Conservation (phyloP, 257 asterid species). For the Solanum medicagineum region DNA sequence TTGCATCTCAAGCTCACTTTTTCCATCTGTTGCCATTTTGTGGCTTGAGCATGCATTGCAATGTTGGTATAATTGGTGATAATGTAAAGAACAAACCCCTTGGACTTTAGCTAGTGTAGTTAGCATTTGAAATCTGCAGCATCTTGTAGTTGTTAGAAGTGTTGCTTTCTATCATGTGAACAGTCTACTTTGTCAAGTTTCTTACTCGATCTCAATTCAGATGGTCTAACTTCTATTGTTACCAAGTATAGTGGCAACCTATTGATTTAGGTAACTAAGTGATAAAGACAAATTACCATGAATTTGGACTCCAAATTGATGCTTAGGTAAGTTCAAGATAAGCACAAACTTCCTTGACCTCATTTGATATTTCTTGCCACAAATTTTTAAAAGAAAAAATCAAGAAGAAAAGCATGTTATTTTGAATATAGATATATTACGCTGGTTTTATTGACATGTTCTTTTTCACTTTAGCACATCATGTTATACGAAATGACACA, state of each 20-base stretch:
- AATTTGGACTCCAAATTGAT: not conserved
- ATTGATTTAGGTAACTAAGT: not conserved
- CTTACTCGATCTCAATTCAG: not conserved
- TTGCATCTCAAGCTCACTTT: not conserved
- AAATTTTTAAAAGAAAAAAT: not conserved
- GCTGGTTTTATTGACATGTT: not conserved
- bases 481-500: not conserved
- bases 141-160: not conserved
- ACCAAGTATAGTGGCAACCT: not conserved
- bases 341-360: not conserved
- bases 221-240: not conserved
- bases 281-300: not conserved
- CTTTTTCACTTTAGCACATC: not conserved
- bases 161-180: not conserved
- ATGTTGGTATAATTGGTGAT: not conserved
- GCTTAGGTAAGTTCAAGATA: not conserved
- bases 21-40: not conserved
- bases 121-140: not conserved
- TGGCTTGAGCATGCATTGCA: not conserved
- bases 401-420: not conserved
- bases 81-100: not conserved
- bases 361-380: not conserved
- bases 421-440: not conserved
- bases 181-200: not conserved
- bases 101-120: not conserved